Percentiles rank a stretch among this genome's conserved stretches.
These are phyloP conservation scores for Cercospora janseana DNA, from an alignment of 2,329 filamentous ascomycete genomes.

Conservation along the genomic window DNA sequence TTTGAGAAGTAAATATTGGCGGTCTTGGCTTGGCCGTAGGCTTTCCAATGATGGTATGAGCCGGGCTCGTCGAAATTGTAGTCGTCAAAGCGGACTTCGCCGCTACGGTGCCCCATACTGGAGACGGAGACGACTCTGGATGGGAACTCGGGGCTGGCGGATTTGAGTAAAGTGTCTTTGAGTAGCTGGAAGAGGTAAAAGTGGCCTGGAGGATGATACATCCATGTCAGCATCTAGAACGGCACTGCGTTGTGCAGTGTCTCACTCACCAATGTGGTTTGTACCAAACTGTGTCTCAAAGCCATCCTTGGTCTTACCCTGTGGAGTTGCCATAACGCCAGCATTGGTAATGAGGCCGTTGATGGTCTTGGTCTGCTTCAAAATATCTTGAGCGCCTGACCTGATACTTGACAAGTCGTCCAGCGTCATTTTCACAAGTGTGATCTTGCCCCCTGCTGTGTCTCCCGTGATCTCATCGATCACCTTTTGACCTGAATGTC, in stretches of 20 bases:
- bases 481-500: conserved; percentile 31
- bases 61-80: conserved; percentile 38
- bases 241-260: conserved; percentile 29
- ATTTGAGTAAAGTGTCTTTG: conserved; percentile 45
- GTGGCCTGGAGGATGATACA: conserved; percentile 36
- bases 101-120: conserved; percentile 45
- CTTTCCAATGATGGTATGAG: conserved; percentile 38
- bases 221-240: not conserved
- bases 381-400: conserved; percentile 31
- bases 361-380: conserved; percentile 18
- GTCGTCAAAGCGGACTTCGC: conserved; percentile 41
- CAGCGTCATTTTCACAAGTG: conserved; percentile 37
- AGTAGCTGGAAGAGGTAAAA: conserved; percentile 56
- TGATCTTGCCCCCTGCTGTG: conserved; percentile 36
- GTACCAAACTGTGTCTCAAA: conserved; percentile 53
- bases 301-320: conserved; percentile 24
- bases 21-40: conserved; percentile 53
- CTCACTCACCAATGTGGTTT: conserved; percentile 53
- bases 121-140: conserved; percentile 51
- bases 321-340: conserved; percentile 42
- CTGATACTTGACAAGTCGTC: conserved; percentile 36
- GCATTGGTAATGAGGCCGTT: conserved; percentile 29
- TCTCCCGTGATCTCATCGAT: conserved; percentile 35
- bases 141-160: conserved; percentile 41
- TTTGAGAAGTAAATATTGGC: conserved; percentile 54